Evolutionary conservation across 2,329 filamentous ascomycete species (phyloP), one percentile per base, ranked within the genome.

Genomic region (Cladophialophora exuberans): DNA sequence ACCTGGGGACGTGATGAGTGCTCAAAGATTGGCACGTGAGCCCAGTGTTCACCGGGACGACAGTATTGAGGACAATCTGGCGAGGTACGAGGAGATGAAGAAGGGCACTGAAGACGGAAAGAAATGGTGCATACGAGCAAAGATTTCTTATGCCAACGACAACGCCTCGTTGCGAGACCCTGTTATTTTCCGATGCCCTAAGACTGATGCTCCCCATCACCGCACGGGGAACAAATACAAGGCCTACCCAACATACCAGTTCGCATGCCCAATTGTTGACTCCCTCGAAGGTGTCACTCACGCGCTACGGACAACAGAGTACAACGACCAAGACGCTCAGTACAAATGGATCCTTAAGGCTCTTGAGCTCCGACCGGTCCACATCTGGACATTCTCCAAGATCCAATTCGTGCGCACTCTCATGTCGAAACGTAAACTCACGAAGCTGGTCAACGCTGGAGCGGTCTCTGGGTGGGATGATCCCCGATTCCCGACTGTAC

Each of bases 141-240:
- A 95, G 80, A 89, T 97, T 65, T 93, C 90, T 1, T 84, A 89
- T 64, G 89, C 96, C 72, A 88, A 94, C 75, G 88, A 88, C 62
- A 97, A 99, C 79, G 96, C 96, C 75, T 90, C 94, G 49, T 86
- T 97, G 83, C 84, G 94, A 62, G 94, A 99, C 72, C 94, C 94
- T 10, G 92, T 97, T 73, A 95, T 99, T 72, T 97, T 97, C 80
- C 87, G 94, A 63, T 97, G 91, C 83, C 58, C 62, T 6, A 65
- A 64, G 39, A 96, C 96, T 67, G 79, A 83, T 4, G 69, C 80
- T 44, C 71, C 77, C 9, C 84, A 86, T 66, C 83, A 84, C 70
- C 81, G 84, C 50, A 86, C 83, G 4, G 83, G 83, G n/a, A 71
- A 70, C 44, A 80, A 78, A 57, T 86, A 83, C 82, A 86, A 85